phyloP scores from a whole-genome alignment of 495 filamentous ascomycete genomes.

The Cercophora newfieldiana region DNA sequence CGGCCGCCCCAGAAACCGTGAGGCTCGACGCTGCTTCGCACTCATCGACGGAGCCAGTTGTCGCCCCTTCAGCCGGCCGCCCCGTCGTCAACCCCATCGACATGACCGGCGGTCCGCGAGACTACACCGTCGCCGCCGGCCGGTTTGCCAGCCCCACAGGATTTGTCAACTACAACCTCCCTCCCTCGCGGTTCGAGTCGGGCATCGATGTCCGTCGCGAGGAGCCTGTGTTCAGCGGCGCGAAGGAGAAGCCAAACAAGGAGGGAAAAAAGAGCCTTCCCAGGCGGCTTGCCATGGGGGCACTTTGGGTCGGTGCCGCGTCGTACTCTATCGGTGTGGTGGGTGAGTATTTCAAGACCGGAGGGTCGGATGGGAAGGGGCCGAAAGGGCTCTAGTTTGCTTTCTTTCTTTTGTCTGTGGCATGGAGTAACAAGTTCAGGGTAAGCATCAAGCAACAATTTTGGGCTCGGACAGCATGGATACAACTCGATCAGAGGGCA shows the following conservation, averaged over 20 bases:
- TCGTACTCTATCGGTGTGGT: conserved; percentile 72
- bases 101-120: conserved; percentile 44
- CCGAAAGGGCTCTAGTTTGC: conserved; percentile 25
- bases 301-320: conserved; percentile 58
- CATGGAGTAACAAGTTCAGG: conserved; percentile 10
- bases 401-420: conserved; percentile 2
- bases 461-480: not conserved
- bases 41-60: not conserved
- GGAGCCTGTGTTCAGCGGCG: conserved; percentile 56
- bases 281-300: conserved; percentile 57
- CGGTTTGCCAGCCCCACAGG: conserved; percentile 57
- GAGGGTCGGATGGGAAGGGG: conserved; percentile 55
- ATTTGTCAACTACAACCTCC: conserved; percentile 57
- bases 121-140: conserved; percentile 45
- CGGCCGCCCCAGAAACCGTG: conserved; percentile 20
- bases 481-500: not conserved
- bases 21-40: not conserved
- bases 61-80: not conserved
- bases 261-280: conserved; percentile 40
- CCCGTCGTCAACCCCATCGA: conserved; percentile 55
- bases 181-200: conserved; percentile 34
- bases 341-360: conserved; percentile 63
- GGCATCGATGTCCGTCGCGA: conserved; percentile 56
- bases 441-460: not conserved
- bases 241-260: conserved; percentile 25